phyloP scores from a whole-genome alignment of 1,284 basidiomycete genomes.

The Cryptococcus maquisensis region DNA sequence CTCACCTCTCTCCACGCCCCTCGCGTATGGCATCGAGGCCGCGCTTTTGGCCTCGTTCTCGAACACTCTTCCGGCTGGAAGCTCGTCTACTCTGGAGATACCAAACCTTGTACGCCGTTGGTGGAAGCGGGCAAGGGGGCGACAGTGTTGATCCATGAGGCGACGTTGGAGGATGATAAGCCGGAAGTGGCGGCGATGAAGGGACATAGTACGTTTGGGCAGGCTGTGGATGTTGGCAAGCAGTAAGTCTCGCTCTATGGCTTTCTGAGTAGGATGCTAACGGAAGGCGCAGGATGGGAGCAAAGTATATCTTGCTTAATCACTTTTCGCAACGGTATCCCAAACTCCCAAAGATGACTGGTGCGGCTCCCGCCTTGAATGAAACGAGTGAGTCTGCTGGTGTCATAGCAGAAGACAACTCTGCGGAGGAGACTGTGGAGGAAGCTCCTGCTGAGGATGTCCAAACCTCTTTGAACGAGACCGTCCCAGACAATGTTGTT shows the following conservation, averaged over 20 bases:
- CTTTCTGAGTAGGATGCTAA: not conserved
- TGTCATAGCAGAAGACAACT: too few species aligned
- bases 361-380: too few species aligned
- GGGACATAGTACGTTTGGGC: slow-evolving; percentile 82
- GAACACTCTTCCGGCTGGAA: slow-evolving; percentile 72
- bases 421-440: too few species aligned
- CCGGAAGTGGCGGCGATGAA: slow-evolving; percentile 66
- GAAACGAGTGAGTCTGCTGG: too few species aligned
- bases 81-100: slow-evolving; percentile 83
- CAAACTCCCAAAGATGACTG: slow-evolving; percentile 61
- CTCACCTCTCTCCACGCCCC: slow-evolving; percentile 57
- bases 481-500: too few species aligned
- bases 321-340: slow-evolving; percentile 96
- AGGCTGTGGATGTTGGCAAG: slow-evolving; percentile 73
- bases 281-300: slow-evolving; percentile 63
- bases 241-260: slow-evolving; percentile 51
- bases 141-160: slow-evolving; percentile 88
- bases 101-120: slow-evolving; percentile 68
- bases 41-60: slow-evolving; percentile 66
- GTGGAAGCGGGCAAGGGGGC: slow-evolving; percentile 63
- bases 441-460: too few species aligned
- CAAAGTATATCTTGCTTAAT: slow-evolving; percentile 76
- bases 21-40: slow-evolving; percentile 66
- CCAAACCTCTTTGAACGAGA: too few species aligned
- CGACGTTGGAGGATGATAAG: slow-evolving; percentile 79